Percentiles rank a stretch among this genome's conserved stretches.
phyloP scores from a whole-genome alignment of 1,284 basidiomycete species.

The Melampsora americana region DNA sequence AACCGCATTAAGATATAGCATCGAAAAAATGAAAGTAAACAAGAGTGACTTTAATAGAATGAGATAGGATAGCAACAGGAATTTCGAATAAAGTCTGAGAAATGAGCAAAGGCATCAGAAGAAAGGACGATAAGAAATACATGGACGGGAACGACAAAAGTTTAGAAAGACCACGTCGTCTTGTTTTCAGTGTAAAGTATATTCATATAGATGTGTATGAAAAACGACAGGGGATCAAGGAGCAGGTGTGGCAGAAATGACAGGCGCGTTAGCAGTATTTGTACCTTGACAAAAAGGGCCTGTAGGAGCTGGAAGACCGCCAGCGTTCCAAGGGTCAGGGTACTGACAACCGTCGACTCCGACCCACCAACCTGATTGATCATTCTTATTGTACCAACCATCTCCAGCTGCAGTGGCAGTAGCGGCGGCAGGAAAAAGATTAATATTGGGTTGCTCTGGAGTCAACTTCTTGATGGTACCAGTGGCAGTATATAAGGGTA shows the following conservation, averaged over 20 bases:
- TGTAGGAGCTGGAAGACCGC: constrained; percentile 24
- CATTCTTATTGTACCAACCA: constrained; percentile 73
- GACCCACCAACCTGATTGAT: constrained; percentile 61
- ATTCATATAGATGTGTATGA: too few relatives aligned
- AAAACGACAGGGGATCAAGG: too few relatives aligned
- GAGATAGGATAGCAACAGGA: too few relatives aligned
- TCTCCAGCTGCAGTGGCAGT: constrained; percentile 48
- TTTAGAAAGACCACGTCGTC: neutral
- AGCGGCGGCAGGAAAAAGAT: constrained; percentile 11
- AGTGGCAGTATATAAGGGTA: constrained; percentile 62
- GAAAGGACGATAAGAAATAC: neutral
- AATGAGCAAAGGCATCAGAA: neutral
- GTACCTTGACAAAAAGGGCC: constrained; percentile 30
- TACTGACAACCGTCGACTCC: constrained; percentile 68
- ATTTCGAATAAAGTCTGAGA: neutral
- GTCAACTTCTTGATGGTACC: constrained; percentile 54
- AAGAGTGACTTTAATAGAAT: too few relatives aligned
- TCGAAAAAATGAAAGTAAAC: too few relatives aligned
- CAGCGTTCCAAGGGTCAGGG: constrained; percentile 72
- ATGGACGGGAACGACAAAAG: neutral
- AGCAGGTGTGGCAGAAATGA: too few relatives aligned
- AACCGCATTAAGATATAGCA: too few relatives aligned
- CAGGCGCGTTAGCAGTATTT: too few relatives aligned
- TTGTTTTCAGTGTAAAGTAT: too few relatives aligned
- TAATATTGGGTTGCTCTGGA: constrained; percentile 11